Conservation (phyloP, 345 rosid species). For the Acer saccharum region DNA sequence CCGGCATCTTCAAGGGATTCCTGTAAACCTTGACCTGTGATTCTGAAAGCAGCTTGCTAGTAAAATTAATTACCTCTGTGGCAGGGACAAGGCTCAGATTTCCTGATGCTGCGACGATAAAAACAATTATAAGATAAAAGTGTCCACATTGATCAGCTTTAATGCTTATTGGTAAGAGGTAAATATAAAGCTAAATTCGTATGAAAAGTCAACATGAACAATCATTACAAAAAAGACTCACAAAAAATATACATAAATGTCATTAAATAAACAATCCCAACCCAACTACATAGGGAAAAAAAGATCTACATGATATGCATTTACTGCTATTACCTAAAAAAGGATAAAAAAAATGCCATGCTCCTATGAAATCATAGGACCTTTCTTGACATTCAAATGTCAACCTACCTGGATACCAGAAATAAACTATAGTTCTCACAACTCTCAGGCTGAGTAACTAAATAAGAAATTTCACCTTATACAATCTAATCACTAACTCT, state of each 20-base stretch:
- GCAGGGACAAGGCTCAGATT: constrained; percentile 56
- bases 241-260: not conserved
- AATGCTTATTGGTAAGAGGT: not conserved
- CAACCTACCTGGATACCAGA: not conserved
- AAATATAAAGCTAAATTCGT: not conserved
- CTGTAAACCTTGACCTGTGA: constrained; percentile 54
- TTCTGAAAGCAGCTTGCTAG: constrained; percentile 58
- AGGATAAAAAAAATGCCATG: not conserved
- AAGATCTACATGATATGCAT: not conserved
- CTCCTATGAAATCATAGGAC: not conserved
- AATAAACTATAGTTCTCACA: not conserved
- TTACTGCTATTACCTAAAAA: not conserved
- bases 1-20: constrained; percentile 81
- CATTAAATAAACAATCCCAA: not conserved
- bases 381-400: not conserved
- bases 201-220: not conserved
- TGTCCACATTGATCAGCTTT: not conserved
- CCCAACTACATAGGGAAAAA: not conserved
- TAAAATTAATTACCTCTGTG: constrained; percentile 48
- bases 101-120: constrained; percentile 45
- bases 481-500: not conserved
- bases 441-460: not conserved
- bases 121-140: not conserved
- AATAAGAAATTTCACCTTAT: not conserved
- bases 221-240: not conserved